Percentiles rank a stretch among this genome's conserved stretches.
phyloP scores from a whole-genome alignment of 1,284 basidiomycete species.

The Fistulinella staudtii region DNA sequence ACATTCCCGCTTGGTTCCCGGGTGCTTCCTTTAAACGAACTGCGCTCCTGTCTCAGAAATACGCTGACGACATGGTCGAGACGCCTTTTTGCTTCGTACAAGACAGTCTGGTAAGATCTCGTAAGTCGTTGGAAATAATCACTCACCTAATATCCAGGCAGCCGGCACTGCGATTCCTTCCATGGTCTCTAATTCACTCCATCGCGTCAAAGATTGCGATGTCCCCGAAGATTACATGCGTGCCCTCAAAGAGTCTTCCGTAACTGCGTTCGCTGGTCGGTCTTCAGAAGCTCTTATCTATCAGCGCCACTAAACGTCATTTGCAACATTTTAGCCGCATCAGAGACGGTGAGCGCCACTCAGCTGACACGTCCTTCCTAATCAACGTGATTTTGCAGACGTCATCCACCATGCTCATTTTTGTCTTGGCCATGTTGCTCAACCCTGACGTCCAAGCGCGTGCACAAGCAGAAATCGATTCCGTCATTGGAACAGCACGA shows the following conservation, averaged over 20 bases:
- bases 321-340: slow-evolving; percentile 20
- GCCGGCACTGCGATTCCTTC: slow-evolving; percentile 28
- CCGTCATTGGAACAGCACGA: slow-evolving; percentile 21
- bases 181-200: slow-evolving; percentile 27
- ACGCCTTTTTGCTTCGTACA: slow-evolving; percentile 27
- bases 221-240: slow-evolving; percentile 9
- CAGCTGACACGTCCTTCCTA: neutral
- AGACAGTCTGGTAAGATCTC: slow-evolving; percentile 17
- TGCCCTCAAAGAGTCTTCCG: slow-evolving; percentile 29
- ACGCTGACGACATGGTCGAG: slow-evolving; percentile 27
- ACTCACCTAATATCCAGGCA: slow-evolving; percentile 11
- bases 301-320: slow-evolving; percentile 3
- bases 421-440: slow-evolving; percentile 29
- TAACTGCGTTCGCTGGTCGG: slow-evolving; percentile 31
- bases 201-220: slow-evolving; percentile 9
- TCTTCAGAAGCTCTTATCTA: neutral
- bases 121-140: neutral
- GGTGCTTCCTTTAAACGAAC: slow-evolving; percentile 28
- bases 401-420: slow-evolving; percentile 22
- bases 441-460: slow-evolving; percentile 26
- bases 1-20: slow-evolving; percentile 29
- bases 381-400: slow-evolving; percentile 19
- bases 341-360: slow-evolving; percentile 24
- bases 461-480: slow-evolving; percentile 29
- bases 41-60: slow-evolving; percentile 21